Evolutionary conservation across 1,139 yeast species (phyloP), one percentile per base, ranked within the genome.

Genomic region (Scheffersomyces cryptocercus): DNA sequence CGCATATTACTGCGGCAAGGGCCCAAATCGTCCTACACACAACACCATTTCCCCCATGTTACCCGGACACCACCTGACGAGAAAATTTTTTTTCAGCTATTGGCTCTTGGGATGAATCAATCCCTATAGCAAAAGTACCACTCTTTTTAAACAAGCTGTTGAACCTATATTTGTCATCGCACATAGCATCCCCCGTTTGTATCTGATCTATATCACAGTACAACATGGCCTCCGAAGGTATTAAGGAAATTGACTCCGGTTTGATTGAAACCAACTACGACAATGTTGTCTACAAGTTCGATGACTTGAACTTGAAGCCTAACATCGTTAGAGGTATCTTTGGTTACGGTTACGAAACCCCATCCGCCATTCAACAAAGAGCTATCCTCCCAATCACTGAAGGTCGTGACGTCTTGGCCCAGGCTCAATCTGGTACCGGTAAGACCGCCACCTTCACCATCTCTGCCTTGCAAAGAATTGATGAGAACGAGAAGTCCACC

Each of bases 341-440:
- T 73, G 97, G 95, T 75, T 88, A 88, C 79, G 99, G 99, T 81
- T 93, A 89, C 79, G 98, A 93, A 79, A 79, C 82, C 54, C 99
- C 99, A 62, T 88, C 97, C 55, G 95, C 98, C 55, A 93, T 93
- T 76, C 99, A 93, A 79, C 96, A 89, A 73, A 88, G 99, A 76
- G 99, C 99, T 54, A 93, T 93, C 62, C 79, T 88, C 67, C 99
- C 97, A 68, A 90, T 93, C 71, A 85, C 93, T 65, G 95, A 88
- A 72, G 97, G 96, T 58, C 84, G 93, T 75, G 99, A 93, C 73
- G 97, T 91, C 47, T 83, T 93, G 64, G 99, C 98, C 58, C 99
- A 93, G 77, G 97, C 98, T 59, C 99, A 93, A 81, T 91, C 98
- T 44, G 99, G 99, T 85, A 93, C 99, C 56, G 99, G 99, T 85